Percentiles rank a stretch among this genome's conserved stretches.
Evolutionary conservation across 805 yeast genomes (phyloP).

Genomic region (Lipomyces japonicus): DNA sequence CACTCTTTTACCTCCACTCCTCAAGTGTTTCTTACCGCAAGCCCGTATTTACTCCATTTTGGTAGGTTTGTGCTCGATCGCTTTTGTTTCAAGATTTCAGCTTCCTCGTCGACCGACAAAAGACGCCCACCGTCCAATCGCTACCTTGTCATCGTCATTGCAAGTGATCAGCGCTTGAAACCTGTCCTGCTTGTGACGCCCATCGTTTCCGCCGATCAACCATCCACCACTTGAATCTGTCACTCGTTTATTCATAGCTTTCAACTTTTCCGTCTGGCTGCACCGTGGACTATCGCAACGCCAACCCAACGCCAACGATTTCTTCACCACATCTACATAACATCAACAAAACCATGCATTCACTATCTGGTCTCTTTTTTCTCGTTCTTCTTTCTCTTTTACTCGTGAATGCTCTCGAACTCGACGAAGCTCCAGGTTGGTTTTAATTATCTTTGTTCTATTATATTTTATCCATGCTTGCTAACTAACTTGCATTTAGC

Average conservation of each 20-base stretch:
- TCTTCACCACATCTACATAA: too few relatives aligned
- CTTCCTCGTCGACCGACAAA: background rate
- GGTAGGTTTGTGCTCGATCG: constrained; percentile 7
- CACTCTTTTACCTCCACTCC: background rate
- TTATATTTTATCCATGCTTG: background rate
- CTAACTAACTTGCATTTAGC: constrained; percentile 2
- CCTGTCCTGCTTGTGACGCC: too few relatives aligned
- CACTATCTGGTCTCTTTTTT: background rate
- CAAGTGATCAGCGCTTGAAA: too few relatives aligned
- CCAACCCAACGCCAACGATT: too few relatives aligned
- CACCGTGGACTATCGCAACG: too few relatives aligned
- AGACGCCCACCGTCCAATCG: constrained; percentile 3
- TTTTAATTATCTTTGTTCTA: background rate
- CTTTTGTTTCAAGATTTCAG: background rate
- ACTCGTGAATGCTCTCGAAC: background rate
- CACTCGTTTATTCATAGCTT: too few relatives aligned
- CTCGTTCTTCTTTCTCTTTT: background rate
- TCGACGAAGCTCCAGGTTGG: background rate
- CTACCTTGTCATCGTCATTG: background rate
- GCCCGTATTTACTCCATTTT: background rate
- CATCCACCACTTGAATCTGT: too few relatives aligned
- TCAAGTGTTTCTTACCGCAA: background rate
- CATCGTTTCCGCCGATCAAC: too few relatives aligned
- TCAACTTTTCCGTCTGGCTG: too few relatives aligned
- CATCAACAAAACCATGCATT: too few relatives aligned